Evolutionary conservation across 176 grass and related monocot genomes (phyloP).

Genomic region (Ensete glaucum): DNA sequence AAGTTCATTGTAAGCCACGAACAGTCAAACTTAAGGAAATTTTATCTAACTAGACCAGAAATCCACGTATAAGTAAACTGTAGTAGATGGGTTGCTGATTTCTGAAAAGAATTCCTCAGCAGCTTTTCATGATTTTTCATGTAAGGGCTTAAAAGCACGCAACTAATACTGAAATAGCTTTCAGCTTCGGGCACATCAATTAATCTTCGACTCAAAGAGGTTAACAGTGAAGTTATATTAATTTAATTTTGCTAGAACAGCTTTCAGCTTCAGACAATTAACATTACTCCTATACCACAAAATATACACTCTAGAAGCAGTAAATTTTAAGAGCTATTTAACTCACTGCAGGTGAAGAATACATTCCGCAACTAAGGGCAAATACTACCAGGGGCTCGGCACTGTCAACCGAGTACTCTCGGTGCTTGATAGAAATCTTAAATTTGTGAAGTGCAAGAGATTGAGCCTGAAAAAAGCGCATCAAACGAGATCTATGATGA

Average conservation of each 20-base stretch:
- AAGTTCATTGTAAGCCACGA: no score
- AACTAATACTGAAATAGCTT: no score
- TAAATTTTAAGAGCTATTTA: not conserved
- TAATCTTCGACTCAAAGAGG: no score
- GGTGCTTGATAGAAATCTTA: constrained; percentile 84
- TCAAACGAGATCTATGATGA: constrained; percentile 26
- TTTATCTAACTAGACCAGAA: no score
- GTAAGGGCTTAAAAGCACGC: no score
- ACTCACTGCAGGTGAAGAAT: constrained; percentile 93
- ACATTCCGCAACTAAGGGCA: constrained; percentile 87
- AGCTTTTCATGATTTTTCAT: no score
- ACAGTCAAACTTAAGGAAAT: no score
- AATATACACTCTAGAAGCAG: not conserved
- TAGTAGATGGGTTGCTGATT: no score
- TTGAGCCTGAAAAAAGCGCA: constrained; percentile 51
- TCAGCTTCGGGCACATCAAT: no score
- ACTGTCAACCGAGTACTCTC: constrained; percentile 55
- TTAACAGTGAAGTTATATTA: no score
- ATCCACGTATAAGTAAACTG: no score
- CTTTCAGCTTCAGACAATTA: not conserved
- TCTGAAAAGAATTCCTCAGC: no score
- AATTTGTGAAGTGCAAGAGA: constrained; percentile 90
- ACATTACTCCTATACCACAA: not conserved
- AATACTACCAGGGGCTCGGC: constrained; percentile 68
- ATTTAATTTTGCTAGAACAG: not conserved